Percentiles rank a stretch among this genome's conserved stretches.
These are phyloP conservation scores for Aspergillus fijiensis DNA, from an alignment of 2,329 filamentous ascomycete genomes.

Conservation along the genomic window DNA sequence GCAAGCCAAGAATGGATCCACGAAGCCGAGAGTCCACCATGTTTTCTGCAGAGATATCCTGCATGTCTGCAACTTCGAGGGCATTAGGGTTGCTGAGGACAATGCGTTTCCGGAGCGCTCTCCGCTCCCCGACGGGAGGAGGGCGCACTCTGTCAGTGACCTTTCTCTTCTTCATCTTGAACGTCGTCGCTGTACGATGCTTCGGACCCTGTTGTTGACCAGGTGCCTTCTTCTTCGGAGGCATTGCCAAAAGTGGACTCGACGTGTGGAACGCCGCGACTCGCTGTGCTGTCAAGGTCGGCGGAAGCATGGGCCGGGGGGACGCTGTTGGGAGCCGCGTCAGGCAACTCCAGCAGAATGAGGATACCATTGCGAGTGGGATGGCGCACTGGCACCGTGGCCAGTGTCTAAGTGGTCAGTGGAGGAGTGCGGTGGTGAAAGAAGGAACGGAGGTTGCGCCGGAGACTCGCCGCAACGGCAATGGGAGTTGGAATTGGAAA, in stretches of 20 bases:
- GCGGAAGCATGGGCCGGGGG: conserved; percentile 35
- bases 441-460: conserved; percentile 18
- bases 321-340: conserved; percentile 47
- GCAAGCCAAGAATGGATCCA: conserved; percentile 69
- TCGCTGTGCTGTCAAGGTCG: conserved; percentile 48
- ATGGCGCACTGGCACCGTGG: conserved; percentile 31
- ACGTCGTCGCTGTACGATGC: conserved; percentile 40
- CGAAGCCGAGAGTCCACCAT: conserved; percentile 56
- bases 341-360: conserved; percentile 61
- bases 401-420: conserved; percentile 31
- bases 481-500: conserved; percentile 14
- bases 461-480: conserved; percentile 24
- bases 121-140: conserved; percentile 75
- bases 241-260: conserved; percentile 37
- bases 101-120: conserved; percentile 82
- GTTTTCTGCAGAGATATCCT: conserved; percentile 58
- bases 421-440: conserved; percentile 18
- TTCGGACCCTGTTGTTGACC: conserved; percentile 25
- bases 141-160: conserved; percentile 52
- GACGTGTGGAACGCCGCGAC: conserved; percentile 50
- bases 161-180: conserved; percentile 49
- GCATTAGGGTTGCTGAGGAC: conserved; percentile 94
- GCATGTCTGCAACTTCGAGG: conserved; percentile 68
- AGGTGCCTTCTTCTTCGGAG: conserved; percentile 52
- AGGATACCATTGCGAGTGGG: conserved; percentile 53